A percentile compares a stretch with the other conserved stretches of the same genome.
Conservation (phyloP, 164 flowering plant species). For the Magnolia sinica region DNA sequence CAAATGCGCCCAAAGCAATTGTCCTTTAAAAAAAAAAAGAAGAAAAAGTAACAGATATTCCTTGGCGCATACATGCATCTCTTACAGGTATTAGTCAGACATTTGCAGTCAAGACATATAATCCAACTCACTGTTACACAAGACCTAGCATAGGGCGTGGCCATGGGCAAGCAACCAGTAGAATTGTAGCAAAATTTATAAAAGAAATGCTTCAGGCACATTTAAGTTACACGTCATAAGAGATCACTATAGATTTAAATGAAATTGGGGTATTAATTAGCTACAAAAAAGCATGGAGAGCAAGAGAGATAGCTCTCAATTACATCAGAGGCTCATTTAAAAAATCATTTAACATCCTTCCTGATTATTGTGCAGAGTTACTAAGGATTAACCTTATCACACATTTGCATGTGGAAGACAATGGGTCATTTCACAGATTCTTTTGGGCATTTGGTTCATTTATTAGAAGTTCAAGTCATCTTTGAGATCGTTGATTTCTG, state of each 20-base stretch:
- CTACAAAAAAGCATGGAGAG: neutral
- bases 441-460: neutral
- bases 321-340: neutral
- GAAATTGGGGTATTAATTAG: neutral
- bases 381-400: neutral
- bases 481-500: neutral
- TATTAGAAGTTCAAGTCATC: neutral
- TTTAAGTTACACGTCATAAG: neutral
- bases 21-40: neutral
- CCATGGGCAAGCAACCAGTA: neutral
- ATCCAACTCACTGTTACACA: neutral
- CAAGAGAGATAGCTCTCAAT: neutral
- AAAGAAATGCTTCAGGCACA: neutral
- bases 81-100: neutral
- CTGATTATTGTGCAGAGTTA: neutral
- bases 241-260: neutral
- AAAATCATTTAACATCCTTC: neutral
- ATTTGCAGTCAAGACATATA: neutral
- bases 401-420: neutral
- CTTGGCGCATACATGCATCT: neutral
- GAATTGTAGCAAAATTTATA: neutral
- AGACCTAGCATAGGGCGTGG: neutral
- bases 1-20: neutral
- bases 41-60: no score
- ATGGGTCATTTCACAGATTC: neutral